These are phyloP conservation scores for Xanthoconium separans DNA, from an alignment of 1,284 basidiomycete species.

Conservation along the genomic window DNA sequence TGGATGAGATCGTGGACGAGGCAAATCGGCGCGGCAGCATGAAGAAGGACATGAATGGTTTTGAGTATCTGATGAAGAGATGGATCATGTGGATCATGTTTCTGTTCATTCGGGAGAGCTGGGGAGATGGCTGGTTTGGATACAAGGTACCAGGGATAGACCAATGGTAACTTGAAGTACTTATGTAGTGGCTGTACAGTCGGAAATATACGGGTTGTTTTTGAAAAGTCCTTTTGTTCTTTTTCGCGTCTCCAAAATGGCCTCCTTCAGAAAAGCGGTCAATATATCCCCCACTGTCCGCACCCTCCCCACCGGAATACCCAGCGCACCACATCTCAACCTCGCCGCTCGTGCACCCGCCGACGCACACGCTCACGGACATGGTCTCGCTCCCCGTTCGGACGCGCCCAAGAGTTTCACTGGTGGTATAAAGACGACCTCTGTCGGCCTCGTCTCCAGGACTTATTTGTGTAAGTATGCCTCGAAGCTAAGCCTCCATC, in stretches of 20 bases:
- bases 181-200: conserved; percentile 21
- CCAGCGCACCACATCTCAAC: conserved; percentile 68
- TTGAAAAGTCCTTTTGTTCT: background rate
- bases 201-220: conserved; percentile 28
- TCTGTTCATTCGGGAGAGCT: conserved; percentile 27
- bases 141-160: conserved; percentile 34
- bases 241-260: conserved; percentile 42
- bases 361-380: conserved; percentile 60
- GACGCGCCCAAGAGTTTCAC: conserved; percentile 67
- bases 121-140: conserved; percentile 33
- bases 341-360: conserved; percentile 63
- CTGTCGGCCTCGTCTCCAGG: conserved; percentile 60
- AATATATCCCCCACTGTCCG: conserved; percentile 83
- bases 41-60: conserved; percentile 22
- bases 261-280: conserved; percentile 73
- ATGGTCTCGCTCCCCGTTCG: conserved; percentile 55
- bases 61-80: conserved; percentile 22
- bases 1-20: conserved; percentile 29
- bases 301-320: conserved; percentile 72
- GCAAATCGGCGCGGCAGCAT: conserved; percentile 28
- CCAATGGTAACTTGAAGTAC: conserved; percentile 20
- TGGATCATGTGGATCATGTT: conserved; percentile 29
- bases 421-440: conserved; percentile 49
- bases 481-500: background rate
- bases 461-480: conserved; percentile 64